These are phyloP conservation scores for Paecilomyces fulvus DNA, from an alignment of 2,329 filamentous ascomycete species.

Conservation along the genomic window DNA sequence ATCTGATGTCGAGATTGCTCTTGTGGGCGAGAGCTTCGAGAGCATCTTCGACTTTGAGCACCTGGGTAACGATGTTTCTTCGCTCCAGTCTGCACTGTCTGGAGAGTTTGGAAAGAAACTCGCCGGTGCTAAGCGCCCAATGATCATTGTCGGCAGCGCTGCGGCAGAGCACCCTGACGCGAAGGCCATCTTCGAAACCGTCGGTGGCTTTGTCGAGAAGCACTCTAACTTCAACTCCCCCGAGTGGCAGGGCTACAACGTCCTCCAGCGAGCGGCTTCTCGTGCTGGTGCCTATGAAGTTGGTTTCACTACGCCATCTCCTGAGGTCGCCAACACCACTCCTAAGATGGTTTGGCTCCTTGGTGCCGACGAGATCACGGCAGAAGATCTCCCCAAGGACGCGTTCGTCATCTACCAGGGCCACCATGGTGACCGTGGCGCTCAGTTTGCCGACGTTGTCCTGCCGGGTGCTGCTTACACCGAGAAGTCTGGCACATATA, in stretches of 20 bases:
- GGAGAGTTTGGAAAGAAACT: conserved; percentile 92
- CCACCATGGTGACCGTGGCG: conserved; percentile 90
- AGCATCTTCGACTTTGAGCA: conserved; percentile 96
- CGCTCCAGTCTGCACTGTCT: conserved; percentile 75
- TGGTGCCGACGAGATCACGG: conserved; percentile 82
- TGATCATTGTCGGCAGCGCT: conserved; percentile 93
- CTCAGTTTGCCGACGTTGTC: conserved; percentile 85
- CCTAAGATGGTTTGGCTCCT: conserved; percentile 97
- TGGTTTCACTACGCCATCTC: conserved; percentile 81
- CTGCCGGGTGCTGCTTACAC: conserved; percentile 94
- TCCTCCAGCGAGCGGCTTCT: conserved; percentile 88
- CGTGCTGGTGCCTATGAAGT: conserved; percentile 91
- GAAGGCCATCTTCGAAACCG: conserved; percentile 84
- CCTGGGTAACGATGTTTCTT: conserved; percentile 67
- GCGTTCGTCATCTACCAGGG: conserved; percentile 97
- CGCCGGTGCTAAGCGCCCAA: conserved; percentile 75
- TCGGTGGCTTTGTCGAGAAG: conserved; percentile 89
- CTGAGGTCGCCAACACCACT: conserved; percentile 70
- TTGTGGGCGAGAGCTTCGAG: conserved; percentile 83
- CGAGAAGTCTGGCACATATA: conserved; percentile 90
- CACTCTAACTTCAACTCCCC: conserved; percentile 78
- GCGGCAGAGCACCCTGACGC: conserved; percentile 86
- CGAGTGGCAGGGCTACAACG: conserved; percentile 97
- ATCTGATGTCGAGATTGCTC: conserved; percentile 84
- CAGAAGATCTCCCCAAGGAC: conserved; percentile 83